Base-by-base conservation (phyloP, 345 rosid genomes). In the Cardamine chenopodiifolia region DNA sequence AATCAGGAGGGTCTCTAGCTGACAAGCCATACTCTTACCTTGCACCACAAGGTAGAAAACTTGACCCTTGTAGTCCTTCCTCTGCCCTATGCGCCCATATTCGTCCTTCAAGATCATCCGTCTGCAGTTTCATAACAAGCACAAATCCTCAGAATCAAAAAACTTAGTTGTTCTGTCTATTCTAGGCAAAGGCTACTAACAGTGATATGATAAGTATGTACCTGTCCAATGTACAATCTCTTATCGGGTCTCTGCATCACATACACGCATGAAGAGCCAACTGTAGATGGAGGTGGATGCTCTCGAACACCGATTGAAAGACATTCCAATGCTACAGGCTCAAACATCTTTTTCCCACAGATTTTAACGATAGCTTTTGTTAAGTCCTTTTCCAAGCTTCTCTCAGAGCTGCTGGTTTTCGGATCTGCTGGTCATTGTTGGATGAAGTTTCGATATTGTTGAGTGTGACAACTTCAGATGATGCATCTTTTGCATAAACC, bases 21-120 rank as follows among this genome's bases (percentile, higher is more conserved):
- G 96, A 80, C 97, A 92, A 34, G 97, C 99, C 2, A 86, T 54
- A 83, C 97, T 95, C 85, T 95, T 95, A 74, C 99, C 99, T 1
- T 89, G 86, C 35, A 95, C 97, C 31, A 66, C 40, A 52, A 90
- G 84, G 85, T 92, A 92, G 58, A 77, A 95, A 95, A 14, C 93
- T 78, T 6, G 96, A 90, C 44, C 74, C 87, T 71, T 80, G 83
- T 88, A 89, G 35, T 64, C 90, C 97, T 48, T 85, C 90, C 83
- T 83, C 90, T 2, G 82, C 81, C 1, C 97, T 81, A 77, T 95
- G 99, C 0, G 90, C 7, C 3, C 84, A 86, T 31, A 95, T 75
- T 64, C 97, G 79, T 26, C 99, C 97, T 49, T 86, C 96, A 68
- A 95, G 93, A 85, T 95, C 93, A 83, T 95, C 99, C 4, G 92